Conservation (phyloP, 345 rosid genomes). For the Passiflora organensis region DNA sequence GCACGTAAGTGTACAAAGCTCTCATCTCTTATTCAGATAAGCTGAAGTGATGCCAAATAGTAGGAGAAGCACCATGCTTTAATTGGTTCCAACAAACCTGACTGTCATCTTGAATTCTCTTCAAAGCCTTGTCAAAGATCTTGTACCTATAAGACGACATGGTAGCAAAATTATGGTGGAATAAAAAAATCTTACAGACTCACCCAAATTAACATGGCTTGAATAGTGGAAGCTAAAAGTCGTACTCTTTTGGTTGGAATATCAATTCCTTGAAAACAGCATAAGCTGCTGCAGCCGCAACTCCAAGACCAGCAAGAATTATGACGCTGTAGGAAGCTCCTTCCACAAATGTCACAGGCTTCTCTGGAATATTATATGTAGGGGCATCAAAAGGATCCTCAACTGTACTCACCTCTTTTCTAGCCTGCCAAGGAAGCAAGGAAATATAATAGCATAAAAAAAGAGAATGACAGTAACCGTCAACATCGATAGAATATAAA, state of each 20-base stretch:
- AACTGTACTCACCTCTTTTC: conserved; percentile 72
- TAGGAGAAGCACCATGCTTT: too few species aligned
- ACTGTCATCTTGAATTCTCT: conserved; percentile 84
- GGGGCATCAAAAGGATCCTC: conserved; percentile 98
- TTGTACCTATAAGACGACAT: conserved; percentile 53
- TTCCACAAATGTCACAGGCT: conserved; percentile 87
- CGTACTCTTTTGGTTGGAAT: conserved; percentile 95
- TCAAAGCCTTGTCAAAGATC: conserved; percentile 76
- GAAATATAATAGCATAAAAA: conserved; percentile 1
- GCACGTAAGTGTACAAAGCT: too few species aligned
- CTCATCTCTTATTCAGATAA: too few species aligned
- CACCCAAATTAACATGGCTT: conserved; percentile 11
- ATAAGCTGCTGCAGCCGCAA: conserved; percentile 90
- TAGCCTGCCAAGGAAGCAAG: conserved; percentile 41
- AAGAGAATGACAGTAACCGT: background rate
- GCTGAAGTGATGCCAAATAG: too few species aligned
- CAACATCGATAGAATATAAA: background rate
- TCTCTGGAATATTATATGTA: conserved; percentile 87
- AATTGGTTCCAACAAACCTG: conserved; percentile 50
- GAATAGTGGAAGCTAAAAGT: conserved; percentile 8
- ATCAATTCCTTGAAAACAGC: conserved; percentile 86
- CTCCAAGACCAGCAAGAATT: conserved; percentile 84
- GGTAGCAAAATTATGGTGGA: conserved; percentile 11
- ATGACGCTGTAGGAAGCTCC: conserved; percentile 89
- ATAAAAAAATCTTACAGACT: background rate